phyloP scores from a whole-genome alignment of 257 asterid species.

The Henckelia pumila region DNA sequence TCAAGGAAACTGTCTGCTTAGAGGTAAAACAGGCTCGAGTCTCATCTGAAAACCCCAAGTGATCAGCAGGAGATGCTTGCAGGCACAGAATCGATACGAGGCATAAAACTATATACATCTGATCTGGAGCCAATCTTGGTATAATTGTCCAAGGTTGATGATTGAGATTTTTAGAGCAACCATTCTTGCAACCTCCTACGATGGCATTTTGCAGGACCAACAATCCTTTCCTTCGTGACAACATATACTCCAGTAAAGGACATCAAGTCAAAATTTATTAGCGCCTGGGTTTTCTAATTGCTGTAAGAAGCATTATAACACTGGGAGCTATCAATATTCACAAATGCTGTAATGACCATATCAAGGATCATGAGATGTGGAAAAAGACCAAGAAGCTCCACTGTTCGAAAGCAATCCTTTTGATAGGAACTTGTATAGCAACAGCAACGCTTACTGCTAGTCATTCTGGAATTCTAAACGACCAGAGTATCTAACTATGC shows the following conservation, averaged over 20 bases:
- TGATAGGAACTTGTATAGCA: background rate
- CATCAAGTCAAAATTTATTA: background rate
- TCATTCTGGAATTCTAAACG: background rate
- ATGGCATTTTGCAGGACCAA: slow-evolving; percentile 8
- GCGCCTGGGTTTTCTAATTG: background rate
- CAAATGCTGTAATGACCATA: background rate
- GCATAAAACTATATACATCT: background rate
- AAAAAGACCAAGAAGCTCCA: background rate
- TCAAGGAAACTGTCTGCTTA: background rate
- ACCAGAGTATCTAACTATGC: slow-evolving; percentile 10
- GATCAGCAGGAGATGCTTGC: background rate
- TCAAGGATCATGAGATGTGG: slow-evolving; percentile 4
- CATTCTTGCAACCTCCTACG: background rate
- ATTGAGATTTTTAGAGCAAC: background rate
- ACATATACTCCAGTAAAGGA: background rate
- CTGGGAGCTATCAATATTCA: background rate
- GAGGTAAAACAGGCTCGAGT: background rate
- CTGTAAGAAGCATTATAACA: background rate
- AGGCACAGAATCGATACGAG: background rate
- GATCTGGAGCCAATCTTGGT: background rate
- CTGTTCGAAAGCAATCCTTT: background rate
- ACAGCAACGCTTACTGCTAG: background rate
- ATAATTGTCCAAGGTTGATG: background rate
- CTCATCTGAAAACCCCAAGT: slow-evolving; percentile 7
- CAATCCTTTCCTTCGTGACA: background rate